Percentiles rank a stretch among this genome's conserved stretches.
These are phyloP conservation scores for Suhomyces wounanorum DNA, from an alignment of 1,139 yeast genomes.

Conservation along the genomic window DNA sequence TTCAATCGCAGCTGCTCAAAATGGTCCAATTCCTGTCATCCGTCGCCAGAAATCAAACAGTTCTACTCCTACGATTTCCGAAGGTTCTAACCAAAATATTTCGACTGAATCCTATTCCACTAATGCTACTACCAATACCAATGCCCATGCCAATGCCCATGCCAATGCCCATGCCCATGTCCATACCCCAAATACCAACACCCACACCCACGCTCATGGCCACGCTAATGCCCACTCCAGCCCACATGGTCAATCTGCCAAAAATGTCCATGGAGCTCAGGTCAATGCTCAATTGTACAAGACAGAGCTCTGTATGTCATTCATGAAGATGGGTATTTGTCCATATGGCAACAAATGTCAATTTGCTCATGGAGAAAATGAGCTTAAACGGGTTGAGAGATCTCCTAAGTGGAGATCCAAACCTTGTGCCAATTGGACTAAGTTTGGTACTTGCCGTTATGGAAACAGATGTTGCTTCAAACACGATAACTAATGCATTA, in stretches of 20 bases:
- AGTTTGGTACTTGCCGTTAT: constrained; percentile 80
- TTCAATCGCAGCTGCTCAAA: constrained; percentile 1
- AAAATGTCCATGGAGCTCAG: constrained; percentile 23
- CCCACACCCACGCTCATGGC: background rate
- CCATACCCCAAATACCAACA: too few species aligned
- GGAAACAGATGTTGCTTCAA: constrained; percentile 92
- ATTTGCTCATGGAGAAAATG: constrained; percentile 87
- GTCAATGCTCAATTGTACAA: constrained; percentile 79
- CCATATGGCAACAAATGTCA: constrained; percentile 92
- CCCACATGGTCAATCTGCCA: constrained; percentile 5
- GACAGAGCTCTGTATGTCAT: constrained; percentile 87
- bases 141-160: constrained; percentile 4
- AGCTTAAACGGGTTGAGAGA: constrained; percentile 70
- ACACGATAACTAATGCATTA: constrained; percentile 44
- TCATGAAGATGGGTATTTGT: constrained; percentile 69
- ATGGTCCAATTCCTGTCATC: background rate
- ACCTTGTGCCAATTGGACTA: constrained; percentile 87
- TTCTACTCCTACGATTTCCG: constrained; percentile 1
- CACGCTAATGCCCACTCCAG: background rate
- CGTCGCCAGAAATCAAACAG: constrained; percentile 7
- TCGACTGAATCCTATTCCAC: background rate
- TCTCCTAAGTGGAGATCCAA: constrained; percentile 90
- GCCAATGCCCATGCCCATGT: background rate
- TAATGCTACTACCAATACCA: background rate
- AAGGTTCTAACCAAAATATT: background rate